phyloP scores from a whole-genome alignment of 78 protist species.

The Salpingoeca rosetta region DNA sequence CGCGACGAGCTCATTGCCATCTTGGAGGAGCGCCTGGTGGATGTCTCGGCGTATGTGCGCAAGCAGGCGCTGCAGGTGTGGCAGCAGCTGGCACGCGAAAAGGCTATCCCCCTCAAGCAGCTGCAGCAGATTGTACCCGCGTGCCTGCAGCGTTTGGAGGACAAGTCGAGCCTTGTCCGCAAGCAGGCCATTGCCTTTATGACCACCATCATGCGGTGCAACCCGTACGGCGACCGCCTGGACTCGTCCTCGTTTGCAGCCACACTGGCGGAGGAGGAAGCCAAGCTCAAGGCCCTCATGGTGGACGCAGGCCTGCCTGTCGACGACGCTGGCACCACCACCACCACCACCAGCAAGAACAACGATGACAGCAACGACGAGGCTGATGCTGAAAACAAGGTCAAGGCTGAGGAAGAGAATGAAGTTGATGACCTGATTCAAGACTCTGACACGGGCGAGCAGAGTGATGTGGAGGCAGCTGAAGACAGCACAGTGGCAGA shows the following conservation, averaged over 20 bases:
- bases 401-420: not conserved
- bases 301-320: not conserved
- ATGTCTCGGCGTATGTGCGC: conserved; percentile 6
- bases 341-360: not conserved
- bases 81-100: not conserved
- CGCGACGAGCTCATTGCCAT: not conserved
- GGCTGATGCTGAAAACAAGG: not conserved
- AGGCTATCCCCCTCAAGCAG: conserved; percentile 4
- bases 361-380: not conserved
- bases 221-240: conserved; percentile 14
- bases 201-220: not conserved
- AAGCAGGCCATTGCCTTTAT: conserved; percentile 24
- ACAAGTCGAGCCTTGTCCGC: conserved; percentile 26
- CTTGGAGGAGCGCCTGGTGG: not conserved
- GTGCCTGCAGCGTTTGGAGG: conserved; percentile 24
- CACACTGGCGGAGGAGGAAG: not conserved
- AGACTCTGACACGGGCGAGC: not conserved
- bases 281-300: not conserved
- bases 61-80: not conserved
- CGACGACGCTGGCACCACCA: not conserved
- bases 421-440: not conserved
- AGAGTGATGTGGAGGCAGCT: no score
- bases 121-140: not conserved
- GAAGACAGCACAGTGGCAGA: no score
- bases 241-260: not conserved